phyloP scores from a whole-genome alignment of 2,329 filamentous ascomycete species.

The Colletotrichum sp. region DNA sequence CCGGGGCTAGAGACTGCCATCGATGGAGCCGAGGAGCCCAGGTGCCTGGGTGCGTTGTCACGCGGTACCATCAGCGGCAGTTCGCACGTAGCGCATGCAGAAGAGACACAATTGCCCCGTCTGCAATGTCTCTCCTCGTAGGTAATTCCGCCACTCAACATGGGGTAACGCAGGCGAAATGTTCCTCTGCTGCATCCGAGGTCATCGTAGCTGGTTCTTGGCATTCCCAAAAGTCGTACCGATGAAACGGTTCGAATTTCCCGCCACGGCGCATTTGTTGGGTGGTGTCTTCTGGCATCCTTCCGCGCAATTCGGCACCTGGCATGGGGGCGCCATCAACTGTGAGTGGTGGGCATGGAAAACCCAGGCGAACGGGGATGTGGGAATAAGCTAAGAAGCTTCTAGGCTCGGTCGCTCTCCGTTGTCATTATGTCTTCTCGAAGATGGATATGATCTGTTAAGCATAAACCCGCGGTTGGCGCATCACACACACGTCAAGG shows the following conservation, averaged over 20 bases:
- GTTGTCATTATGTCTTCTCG: background rate
- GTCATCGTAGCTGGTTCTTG: background rate
- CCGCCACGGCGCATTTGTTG: background rate
- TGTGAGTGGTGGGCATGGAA: background rate
- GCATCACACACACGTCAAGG: background rate
- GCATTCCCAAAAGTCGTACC: background rate
- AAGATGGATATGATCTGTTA: constrained; percentile 14
- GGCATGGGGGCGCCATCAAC: background rate
- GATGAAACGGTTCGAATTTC: constrained; percentile 15
- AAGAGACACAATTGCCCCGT: background rate
- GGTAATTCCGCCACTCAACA: constrained; percentile 9
- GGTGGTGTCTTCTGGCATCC: background rate
- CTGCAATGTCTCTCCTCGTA: background rate
- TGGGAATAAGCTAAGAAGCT: background rate
- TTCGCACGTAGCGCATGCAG: background rate
- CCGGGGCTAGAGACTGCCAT: background rate
- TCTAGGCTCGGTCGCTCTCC: constrained; percentile 12
- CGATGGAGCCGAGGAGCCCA: background rate
- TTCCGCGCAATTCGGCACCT: background rate
- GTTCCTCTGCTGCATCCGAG: background rate
- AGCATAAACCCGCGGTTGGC: constrained; percentile 2
- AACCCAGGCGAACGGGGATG: background rate
- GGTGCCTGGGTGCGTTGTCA: background rate
- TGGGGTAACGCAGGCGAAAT: background rate
- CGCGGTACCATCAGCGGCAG: background rate